Evolutionary conservation across 2,329 filamentous ascomycete genomes (phyloP).

Genomic region (Pseudogymnoascus sp.): DNA sequence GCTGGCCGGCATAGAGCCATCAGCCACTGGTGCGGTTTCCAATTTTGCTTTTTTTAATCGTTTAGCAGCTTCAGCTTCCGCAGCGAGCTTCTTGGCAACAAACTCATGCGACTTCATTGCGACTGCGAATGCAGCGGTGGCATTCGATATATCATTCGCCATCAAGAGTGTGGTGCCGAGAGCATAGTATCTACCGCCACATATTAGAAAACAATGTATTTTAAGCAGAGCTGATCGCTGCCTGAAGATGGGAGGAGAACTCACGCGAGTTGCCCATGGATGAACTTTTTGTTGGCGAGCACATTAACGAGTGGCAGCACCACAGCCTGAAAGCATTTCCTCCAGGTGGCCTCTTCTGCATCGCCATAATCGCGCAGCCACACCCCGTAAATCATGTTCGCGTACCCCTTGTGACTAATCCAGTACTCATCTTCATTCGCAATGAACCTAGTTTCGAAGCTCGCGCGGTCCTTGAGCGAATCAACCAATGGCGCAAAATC

Average conservation of each 20-base stretch:
- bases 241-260: background rate
- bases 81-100: background rate
- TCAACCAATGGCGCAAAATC: background rate
- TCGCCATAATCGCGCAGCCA: background rate
- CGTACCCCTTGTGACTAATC: background rate
- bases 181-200: background rate
- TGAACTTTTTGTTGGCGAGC: background rate
- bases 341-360: background rate
- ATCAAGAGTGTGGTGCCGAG: background rate
- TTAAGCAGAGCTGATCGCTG: background rate
- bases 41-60: background rate
- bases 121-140: background rate
- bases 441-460: background rate
- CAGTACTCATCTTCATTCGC: background rate
- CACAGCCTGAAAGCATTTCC: background rate
- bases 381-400: background rate
- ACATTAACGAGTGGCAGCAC: background rate
- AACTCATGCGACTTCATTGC: background rate
- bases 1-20: background rate
- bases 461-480: background rate
- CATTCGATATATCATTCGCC: background rate
- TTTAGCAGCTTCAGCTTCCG: background rate
- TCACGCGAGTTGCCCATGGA: background rate
- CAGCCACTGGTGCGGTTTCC: background rate
- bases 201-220: background rate